Conservation (phyloP, 2,329 filamentous ascomycete genomes). For the Aspergillus spinulosporus region DNA sequence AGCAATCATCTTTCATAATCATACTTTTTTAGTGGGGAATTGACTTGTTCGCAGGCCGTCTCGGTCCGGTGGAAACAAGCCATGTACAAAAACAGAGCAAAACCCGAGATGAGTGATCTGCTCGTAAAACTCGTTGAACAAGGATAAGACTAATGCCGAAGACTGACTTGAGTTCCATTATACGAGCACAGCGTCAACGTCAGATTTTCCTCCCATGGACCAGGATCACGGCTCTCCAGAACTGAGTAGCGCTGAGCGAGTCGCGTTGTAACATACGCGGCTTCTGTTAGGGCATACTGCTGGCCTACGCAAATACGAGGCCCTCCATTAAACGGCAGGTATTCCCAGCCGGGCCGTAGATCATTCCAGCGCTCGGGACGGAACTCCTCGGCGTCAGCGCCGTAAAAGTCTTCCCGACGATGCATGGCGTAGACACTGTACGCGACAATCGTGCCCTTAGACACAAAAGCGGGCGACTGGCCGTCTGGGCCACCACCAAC, state of each 20-base stretch:
- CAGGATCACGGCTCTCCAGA: slow-evolving; percentile 8
- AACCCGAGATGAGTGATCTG: neutral
- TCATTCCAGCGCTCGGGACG: slow-evolving; percentile 51
- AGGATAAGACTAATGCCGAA: slow-evolving; percentile 4
- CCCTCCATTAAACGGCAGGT: slow-evolving; percentile 33
- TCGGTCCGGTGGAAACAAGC: neutral
- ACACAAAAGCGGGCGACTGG: slow-evolving; percentile 32
- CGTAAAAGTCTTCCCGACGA: neutral
- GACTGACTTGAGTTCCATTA: slow-evolving; percentile 8
- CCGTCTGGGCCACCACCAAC: slow-evolving; percentile 61
- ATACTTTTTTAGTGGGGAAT: neutral
- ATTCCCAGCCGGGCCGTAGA: slow-evolving; percentile 37
- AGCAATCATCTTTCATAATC: neutral
- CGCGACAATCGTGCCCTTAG: neutral
- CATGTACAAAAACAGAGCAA: neutral
- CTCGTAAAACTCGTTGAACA: neutral
- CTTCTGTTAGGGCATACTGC: slow-evolving; percentile 14
- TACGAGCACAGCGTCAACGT: neutral
- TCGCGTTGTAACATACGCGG: slow-evolving; percentile 6
- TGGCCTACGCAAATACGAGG: slow-evolving; percentile 32
- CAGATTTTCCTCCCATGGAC: slow-evolving; percentile 13
- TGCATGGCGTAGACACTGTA: slow-evolving; percentile 63
- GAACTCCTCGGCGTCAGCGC: slow-evolving; percentile 41
- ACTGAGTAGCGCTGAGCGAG: slow-evolving; percentile 9
- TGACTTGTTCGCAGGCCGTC: neutral